Conservation (phyloP, 306 rosid species). For the Aeschynomene evenia region DNA sequence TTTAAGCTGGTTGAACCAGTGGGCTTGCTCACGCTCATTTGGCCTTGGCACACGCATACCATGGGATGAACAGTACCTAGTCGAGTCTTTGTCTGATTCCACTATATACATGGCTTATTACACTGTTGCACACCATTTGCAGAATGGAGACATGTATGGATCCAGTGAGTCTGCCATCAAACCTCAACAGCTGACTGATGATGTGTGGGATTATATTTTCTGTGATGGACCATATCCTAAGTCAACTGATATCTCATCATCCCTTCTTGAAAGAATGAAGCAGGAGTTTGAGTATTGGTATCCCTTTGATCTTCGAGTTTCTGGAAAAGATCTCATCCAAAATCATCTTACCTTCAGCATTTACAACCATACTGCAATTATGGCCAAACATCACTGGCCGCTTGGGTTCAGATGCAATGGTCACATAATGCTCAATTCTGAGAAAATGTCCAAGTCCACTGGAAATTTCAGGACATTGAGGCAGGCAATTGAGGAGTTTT, state of each 20-base stretch:
- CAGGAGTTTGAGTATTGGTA: conserved; percentile 96
- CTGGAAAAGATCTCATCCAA: conserved; percentile 96
- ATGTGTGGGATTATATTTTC: conserved; percentile 80
- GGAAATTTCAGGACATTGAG: conserved; percentile 88
- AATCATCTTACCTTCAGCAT: conserved; percentile 85
- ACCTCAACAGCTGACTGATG: conserved; percentile 81
- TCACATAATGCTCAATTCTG: conserved; percentile 83
- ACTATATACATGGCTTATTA: conserved; percentile 96
- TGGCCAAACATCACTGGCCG: conserved; percentile 78
- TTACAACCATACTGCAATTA: conserved; percentile 83
- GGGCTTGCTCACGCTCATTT: conserved; percentile 98
- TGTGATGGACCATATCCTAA: conserved; percentile 69
- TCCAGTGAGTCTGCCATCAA: conserved; percentile 46
- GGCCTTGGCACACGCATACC: conserved; percentile 96
- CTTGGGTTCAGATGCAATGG: conserved; percentile 92
- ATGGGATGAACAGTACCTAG: conserved; percentile 84
- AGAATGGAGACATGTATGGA: conserved; percentile 73
- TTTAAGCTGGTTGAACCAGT: conserved; percentile 82
- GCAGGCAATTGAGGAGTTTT: conserved; percentile 86
- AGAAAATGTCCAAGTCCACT: conserved; percentile 94
- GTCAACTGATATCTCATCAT: conserved; percentile 57
- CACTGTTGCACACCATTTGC: conserved; percentile 77
- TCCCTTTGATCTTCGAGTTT: conserved; percentile 89
- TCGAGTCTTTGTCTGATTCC: conserved; percentile 90
- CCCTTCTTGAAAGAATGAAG: conserved; percentile 68